phyloP scores from a whole-genome alignment of 2,329 filamentous ascomycete genomes.

The Aspergillus ochraceus region DNA sequence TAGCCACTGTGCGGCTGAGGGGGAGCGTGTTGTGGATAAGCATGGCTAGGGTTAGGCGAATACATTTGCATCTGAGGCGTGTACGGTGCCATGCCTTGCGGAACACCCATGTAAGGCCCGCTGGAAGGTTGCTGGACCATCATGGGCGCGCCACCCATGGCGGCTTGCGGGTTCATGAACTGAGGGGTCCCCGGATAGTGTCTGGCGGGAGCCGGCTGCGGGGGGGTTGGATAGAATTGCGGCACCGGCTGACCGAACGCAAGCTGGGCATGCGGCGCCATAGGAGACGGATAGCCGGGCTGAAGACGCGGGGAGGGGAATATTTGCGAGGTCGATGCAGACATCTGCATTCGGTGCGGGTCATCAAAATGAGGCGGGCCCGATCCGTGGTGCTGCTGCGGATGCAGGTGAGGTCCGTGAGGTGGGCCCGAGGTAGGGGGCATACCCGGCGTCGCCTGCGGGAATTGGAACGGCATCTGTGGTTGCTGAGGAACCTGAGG shows the following conservation, averaged over 20 bases:
- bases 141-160: constrained; percentile 72
- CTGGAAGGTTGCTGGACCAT: constrained; percentile 75
- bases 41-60: constrained; percentile 70
- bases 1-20: constrained; percentile 68
- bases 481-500: constrained; percentile 78
- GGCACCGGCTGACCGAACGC: constrained; percentile 72
- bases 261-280: constrained; percentile 69
- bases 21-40: constrained; percentile 57
- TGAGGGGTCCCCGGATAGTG: constrained; percentile 71
- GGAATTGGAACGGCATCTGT: constrained; percentile 79
- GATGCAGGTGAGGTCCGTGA: constrained; percentile 75
- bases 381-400: constrained; percentile 69
- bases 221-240: constrained; percentile 68
- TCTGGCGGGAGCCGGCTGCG: constrained; percentile 70
- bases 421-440: constrained; percentile 70
- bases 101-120: constrained; percentile 69
- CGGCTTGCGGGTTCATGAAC: constrained; percentile 69
- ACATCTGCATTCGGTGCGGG: constrained; percentile 83
- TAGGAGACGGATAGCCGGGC: constrained; percentile 67
- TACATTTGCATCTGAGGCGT: constrained; percentile 80
- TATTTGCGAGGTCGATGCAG: constrained; percentile 77
- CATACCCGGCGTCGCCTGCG: constrained; percentile 68
- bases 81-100: constrained; percentile 67
- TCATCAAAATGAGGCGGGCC: constrained; percentile 72
- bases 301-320: constrained; percentile 81